Base-by-base conservation (phyloP, 2,329 filamentous ascomycete genomes). In the Byssothecium circinans region DNA sequence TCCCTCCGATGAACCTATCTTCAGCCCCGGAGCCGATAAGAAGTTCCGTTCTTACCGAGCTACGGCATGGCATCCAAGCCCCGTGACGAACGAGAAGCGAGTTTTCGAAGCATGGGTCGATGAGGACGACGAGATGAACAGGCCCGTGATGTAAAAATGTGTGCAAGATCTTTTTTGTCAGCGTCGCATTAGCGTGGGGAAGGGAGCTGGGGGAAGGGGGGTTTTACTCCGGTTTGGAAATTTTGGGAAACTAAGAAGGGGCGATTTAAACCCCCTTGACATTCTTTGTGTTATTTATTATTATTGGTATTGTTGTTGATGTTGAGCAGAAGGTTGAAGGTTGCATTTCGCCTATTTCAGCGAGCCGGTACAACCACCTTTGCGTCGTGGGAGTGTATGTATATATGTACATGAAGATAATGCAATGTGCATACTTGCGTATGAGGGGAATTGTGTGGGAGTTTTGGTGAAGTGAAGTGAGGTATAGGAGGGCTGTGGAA, bases 41-140 rank as follows among this genome's bases (percentile, higher is more conserved):
- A 64, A 64, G 23, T 30, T 53, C 11, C 56, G 49, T 6, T 58
- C 54, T 8, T 64, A 62, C 29, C 54, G 58, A n/a, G 27, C 54
- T 2, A 49, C 47, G 20, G 44, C 49, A 11, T 62, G 57, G 30
- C 41, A 56, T 5, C 51, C 49, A 10, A 54, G 57, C n/a, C 42
- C 52, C 12, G 32, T 18, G 25, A 25, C 48, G 14, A 52, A 47
- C 32, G 57, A 58, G 29, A 53, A 53, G 20, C 47, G 53, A 8
- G 57, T 62, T 20, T 66, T 61, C 32, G 56, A 58, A 30, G 55
- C 57, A 6, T 64, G 65, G 42, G 59, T 64, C 5, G 62, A 62
- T 19, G 64, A 68, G 11, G 65, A 69, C 37, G 65, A 68, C 43
- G 65, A 69, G 54, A 50, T 58, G 41, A 61, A 63, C 38, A 54